Conservation (phyloP, 148 eudicot species). For the Chenopodium berlandieri region DNA sequence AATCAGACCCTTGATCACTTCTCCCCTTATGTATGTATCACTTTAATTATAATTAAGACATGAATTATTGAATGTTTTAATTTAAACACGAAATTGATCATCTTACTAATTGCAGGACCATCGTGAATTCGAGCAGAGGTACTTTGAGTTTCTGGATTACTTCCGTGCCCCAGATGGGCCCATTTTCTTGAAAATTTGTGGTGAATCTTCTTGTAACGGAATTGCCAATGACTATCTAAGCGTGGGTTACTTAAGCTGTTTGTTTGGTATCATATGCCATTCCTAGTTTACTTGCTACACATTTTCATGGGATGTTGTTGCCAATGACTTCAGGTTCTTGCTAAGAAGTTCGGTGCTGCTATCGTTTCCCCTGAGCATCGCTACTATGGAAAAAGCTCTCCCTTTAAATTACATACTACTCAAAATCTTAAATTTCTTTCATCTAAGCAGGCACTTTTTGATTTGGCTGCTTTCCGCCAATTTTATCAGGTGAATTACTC, state of each 20-base stretch:
- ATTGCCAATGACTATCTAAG: conserved; percentile 74
- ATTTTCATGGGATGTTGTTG: no score
- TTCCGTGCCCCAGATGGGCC: conserved; percentile 87
- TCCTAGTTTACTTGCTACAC: no score
- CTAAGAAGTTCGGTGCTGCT: conserved; percentile 98
- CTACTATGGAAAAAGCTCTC: conserved; percentile 93
- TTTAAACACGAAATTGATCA: no score
- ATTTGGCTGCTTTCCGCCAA: conserved; percentile 90
- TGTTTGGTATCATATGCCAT: no score
- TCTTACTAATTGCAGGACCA: conserved; percentile 54
- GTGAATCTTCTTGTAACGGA: conserved; percentile 83
- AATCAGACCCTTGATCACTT: conserved; percentile 93
- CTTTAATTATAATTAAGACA: no score
- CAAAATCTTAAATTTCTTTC: conserved; percentile 81
- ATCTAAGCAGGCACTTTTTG: conserved; percentile 94
- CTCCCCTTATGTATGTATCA: conserved; percentile 55
- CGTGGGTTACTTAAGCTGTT: conserved; percentile 41
- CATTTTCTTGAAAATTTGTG: conserved; percentile 80
- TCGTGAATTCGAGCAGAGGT: conserved; percentile 74
- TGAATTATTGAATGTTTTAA: no score
- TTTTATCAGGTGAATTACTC: conserved; percentile 63
- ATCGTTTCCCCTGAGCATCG: conserved; percentile 96
- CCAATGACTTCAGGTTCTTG: conserved; percentile 68
- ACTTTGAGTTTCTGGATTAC: conserved; percentile 76
- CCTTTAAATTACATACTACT: conserved; percentile 67